phyloP scores from a whole-genome alignment of 495 filamentous ascomycete species.

The Jackrogersella multiformis region DNA sequence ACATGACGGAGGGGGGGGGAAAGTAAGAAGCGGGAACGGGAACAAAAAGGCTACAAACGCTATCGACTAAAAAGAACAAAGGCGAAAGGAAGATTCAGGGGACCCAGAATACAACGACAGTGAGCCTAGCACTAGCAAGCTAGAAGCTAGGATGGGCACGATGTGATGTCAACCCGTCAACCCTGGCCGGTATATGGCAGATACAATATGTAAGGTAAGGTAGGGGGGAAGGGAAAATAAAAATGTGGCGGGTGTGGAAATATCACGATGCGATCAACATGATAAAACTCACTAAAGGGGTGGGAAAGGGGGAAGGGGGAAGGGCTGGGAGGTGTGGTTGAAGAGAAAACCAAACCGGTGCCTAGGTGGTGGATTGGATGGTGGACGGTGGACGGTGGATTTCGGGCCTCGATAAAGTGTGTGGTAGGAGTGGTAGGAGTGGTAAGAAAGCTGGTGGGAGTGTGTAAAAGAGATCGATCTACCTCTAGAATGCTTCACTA shows the following conservation, averaged over 20 bases:
- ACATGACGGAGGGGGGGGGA: conserved; percentile 45
- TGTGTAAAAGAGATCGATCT: conserved; percentile 35
- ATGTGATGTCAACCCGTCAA: conserved; percentile 51
- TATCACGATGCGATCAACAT: conserved; percentile 49
- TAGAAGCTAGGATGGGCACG: conserved; percentile 40
- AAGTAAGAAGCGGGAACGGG: conserved; percentile 18
- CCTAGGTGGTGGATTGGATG: conserved; percentile 9
- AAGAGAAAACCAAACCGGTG: conserved; percentile 29
- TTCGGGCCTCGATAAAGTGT: conserved; percentile 22
- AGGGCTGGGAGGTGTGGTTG: conserved; percentile 46
- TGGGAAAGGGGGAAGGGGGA: conserved; percentile 21
- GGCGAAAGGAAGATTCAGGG: conserved; percentile 40
- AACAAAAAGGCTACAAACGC: conserved; percentile 31
- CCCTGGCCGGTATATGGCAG: conserved; percentile 46
- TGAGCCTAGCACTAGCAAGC: conserved; percentile 35
- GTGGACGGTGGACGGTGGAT: too few species aligned
- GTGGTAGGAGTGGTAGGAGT: too few species aligned
- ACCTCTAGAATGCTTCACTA: too few species aligned
- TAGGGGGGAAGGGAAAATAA: conserved; percentile 12
- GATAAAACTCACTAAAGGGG: conserved; percentile 36
- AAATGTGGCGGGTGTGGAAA: conserved; percentile 48
- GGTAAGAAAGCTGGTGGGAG: conserved; percentile 12
- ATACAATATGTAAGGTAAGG: conserved; percentile 34
- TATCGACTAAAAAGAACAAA: conserved; percentile 31
- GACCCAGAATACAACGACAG: conserved; percentile 39